Percentiles rank a stretch among this genome's conserved stretches.
These are phyloP conservation scores for Acrasis kona DNA, from an alignment of 78 protist genomes.

Conservation along the genomic window DNA sequence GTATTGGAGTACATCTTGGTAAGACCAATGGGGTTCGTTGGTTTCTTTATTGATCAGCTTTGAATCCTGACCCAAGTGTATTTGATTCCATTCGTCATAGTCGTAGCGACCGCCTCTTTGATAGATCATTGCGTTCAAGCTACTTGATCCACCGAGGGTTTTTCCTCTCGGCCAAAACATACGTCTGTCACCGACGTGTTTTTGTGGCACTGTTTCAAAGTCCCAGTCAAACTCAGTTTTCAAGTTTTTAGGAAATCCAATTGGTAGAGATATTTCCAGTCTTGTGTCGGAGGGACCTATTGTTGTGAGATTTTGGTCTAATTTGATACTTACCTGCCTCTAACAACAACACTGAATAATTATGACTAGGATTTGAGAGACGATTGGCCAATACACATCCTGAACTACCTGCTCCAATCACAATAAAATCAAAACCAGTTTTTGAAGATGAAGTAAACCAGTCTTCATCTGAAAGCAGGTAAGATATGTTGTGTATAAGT, in stretches of 20 bases:
- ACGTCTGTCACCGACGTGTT: not conserved
- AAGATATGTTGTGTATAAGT: no score
- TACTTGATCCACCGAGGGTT: constrained; percentile 22
- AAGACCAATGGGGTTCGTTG: not conserved
- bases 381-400: constrained; percentile 39
- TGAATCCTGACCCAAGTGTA: not conserved
- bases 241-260: not conserved
- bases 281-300: not conserved
- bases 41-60: no score
- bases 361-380: constrained; percentile 5
- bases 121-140: constrained; percentile 25
- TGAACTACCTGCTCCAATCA: constrained; percentile 31
- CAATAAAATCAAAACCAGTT: constrained; percentile 1
- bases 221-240: constrained; percentile 19
- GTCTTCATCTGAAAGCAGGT: no score
- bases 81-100: constrained; percentile 20
- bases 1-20: constrained; percentile 6
- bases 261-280: not conserved
- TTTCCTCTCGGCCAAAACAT: constrained; percentile 13
- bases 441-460: no score
- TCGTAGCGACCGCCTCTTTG: constrained; percentile 22
- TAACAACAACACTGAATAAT: constrained; percentile 9
- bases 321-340: constrained; percentile 31
- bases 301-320: no score
- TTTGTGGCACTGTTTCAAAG: not conserved